Evolutionary conservation across 306 rosid species (phyloP), one percentile per base, ranked within the genome.

Genomic region (Heteromeles arbutifolia): DNA sequence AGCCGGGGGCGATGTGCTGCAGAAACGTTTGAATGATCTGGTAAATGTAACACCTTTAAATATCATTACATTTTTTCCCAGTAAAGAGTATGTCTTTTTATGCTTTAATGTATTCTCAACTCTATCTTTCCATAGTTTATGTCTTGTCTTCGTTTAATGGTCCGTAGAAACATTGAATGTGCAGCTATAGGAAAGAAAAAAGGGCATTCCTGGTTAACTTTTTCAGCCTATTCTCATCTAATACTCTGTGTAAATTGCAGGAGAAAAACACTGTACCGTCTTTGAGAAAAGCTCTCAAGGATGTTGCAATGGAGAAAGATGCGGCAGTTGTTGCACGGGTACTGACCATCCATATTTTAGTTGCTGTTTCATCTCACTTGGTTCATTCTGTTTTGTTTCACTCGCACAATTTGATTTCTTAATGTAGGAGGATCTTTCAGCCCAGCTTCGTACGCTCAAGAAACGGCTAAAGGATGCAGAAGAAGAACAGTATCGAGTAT

Each of bases 281-380:
- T 62, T 86, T 95, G 72, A 85, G 98, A 77, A 95, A 84, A 88
- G 91, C 98, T 73, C 91, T 95, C 78, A 95, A 76, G 82, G 96
- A 90, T 81, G 97, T 95, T 32, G 97, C 99, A 3, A 95, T 95
- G 97, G 97, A 95, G 84, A 95, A 95, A 85, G 97, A 95, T 83
- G 97, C 97, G 45, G 97, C 99, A 37, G 93, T 95, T 82, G 97
- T 95, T 67, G 88, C 96, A 25, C 82, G 96, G 80, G 97, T 92
- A 87, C 72, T 72, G 69, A 57, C 25, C 32, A 45, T 65, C 71
- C 59, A 54, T 34, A 32, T 37, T n/a, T 59, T 57, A 64, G 67
- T 65, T 71, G 32, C 13, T 70, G 19, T 24, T 54, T 61, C 69
- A 5, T 65, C 34, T 59, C 66, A 63, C 74, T 34, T 67, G 28